phyloP scores from a whole-genome alignment of 208 protist species.

The Dictyostelium gargantuum region DNA sequence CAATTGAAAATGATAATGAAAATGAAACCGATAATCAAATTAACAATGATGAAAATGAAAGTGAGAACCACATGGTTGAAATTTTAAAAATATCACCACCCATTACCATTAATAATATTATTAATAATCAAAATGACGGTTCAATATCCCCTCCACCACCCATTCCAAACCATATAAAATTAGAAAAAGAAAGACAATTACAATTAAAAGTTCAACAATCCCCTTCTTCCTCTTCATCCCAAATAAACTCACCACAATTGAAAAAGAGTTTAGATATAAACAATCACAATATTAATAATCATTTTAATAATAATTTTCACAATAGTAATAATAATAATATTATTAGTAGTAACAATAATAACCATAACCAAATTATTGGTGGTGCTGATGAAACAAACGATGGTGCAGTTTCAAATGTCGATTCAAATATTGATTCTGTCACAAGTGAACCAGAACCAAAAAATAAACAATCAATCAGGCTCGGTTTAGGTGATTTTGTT shows the following conservation, averaged over 20 bases:
- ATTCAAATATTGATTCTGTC: background rate
- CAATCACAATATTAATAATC: no score
- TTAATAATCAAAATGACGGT: background rate
- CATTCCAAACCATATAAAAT: background rate
- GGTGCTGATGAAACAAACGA: slow-evolving; percentile 15
- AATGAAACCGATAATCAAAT: background rate
- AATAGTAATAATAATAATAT: background rate
- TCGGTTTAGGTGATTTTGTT: slow-evolving; percentile 90
- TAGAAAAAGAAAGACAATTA: background rate
- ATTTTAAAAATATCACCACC: background rate
- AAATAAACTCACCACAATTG: no score
- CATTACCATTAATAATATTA: background rate
- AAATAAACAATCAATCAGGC: slow-evolving; percentile 75
- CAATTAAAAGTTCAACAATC: background rate
- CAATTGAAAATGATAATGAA: background rate
- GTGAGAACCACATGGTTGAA: background rate
- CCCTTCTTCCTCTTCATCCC: background rate
- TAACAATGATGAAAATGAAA: background rate
- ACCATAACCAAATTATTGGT: no score
- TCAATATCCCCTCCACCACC: background rate
- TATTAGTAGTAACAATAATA: no score
- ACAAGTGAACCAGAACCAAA: background rate
- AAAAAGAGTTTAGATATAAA: no score
- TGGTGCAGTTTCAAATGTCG: background rate
- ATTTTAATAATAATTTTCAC: no score